A percentile compares a stretch with the other conserved stretches of the same genome.
phyloP scores from a whole-genome alignment of 257 asterid species.

The Buddleja alternifolia region DNA sequence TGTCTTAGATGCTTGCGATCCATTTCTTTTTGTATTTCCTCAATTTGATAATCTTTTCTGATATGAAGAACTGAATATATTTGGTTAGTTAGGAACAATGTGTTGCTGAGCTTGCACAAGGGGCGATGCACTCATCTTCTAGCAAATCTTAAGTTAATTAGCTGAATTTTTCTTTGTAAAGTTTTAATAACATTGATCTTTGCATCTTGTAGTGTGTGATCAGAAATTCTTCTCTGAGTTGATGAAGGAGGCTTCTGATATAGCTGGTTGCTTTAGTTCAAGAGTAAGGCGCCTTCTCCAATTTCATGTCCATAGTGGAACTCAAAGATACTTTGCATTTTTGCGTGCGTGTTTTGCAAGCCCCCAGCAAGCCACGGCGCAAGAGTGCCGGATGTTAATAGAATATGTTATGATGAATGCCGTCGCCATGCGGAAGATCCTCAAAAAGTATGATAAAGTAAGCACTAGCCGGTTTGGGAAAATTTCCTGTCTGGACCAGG shows the following conservation, averaged over 20 bases:
- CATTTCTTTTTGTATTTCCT: background rate
- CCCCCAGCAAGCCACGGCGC: slow-evolving; percentile 57
- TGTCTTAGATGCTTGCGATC: background rate
- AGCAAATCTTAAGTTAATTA: too few species aligned
- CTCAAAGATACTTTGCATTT: slow-evolving; percentile 50
- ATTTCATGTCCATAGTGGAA: slow-evolving; percentile 58
- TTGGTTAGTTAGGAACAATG: background rate
- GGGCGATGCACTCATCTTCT: slow-evolving; percentile 11
- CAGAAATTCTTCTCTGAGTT: slow-evolving; percentile 76
- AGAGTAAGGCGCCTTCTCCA: slow-evolving; percentile 78
- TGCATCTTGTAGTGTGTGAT: slow-evolving; percentile 66
- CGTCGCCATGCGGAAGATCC: slow-evolving; percentile 84
- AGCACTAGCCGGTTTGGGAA: slow-evolving; percentile 3
- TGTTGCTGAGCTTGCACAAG: background rate
- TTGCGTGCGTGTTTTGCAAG: slow-evolving; percentile 59
- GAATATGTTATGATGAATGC: slow-evolving; percentile 84
- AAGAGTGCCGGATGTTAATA: slow-evolving; percentile 65
- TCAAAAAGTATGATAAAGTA: slow-evolving; percentile 91
- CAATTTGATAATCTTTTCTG: background rate
- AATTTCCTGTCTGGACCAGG: too few species aligned
- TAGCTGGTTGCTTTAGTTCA: slow-evolving; percentile 79
- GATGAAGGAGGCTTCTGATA: slow-evolving; percentile 80
- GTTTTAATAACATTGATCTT: background rate
- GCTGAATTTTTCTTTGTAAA: too few species aligned
- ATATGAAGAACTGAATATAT: background rate